Percentiles rank a stretch among this genome's conserved stretches.
Evolutionary conservation across 805 yeast species (phyloP).

Genomic region (Wickerhamomyces hampshirensis): DNA sequence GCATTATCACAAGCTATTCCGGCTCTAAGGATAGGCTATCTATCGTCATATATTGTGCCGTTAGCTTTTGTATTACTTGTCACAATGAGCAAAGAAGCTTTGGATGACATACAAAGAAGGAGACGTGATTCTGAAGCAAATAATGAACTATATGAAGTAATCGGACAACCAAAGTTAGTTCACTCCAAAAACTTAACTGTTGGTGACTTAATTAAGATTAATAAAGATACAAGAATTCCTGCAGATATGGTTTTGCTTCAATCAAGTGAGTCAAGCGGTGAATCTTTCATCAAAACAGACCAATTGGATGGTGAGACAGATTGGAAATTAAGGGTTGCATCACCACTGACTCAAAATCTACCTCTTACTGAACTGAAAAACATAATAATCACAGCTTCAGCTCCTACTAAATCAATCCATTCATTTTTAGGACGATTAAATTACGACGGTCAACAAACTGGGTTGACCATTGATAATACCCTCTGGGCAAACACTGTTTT

Average conservation of each 20-base stretch:
- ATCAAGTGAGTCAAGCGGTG: conserved; percentile 79
- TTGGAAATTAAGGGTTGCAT: conserved; percentile 89
- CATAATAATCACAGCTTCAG: conserved; percentile 60
- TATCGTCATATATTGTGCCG: conserved; percentile 91
- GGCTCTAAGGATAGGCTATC: conserved; percentile 84
- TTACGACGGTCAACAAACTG: conserved; percentile 51
- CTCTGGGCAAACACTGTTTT: conserved; percentile 98
- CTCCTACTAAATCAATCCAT: conserved; percentile 84
- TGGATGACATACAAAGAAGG: conserved; percentile 88
- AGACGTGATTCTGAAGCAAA: conserved; percentile 89
- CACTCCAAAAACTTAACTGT: conserved; percentile 65
- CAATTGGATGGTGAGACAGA: conserved; percentile 99
- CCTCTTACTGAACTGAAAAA: conserved; percentile 47
- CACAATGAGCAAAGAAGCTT: conserved; percentile 93
- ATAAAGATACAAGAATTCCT: conserved; percentile 84
- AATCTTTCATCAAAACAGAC: conserved; percentile 91
- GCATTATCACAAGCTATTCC: conserved; percentile 93
- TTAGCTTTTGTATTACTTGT: conserved; percentile 87
- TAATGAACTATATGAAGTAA: conserved; percentile 72
- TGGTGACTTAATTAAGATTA: conserved; percentile 77
- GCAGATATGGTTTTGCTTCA: conserved; percentile 88
- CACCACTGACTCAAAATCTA: conserved; percentile 62
- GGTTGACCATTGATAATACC: conserved; percentile 83
- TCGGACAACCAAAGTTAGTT: conserved; percentile 40
- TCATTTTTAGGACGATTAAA: conserved; percentile 71